A percentile compares a stretch with the other conserved stretches of the same genome.
phyloP scores from a whole-genome alignment of 306 rosid genomes.

The Ormosia emarginata region DNA sequence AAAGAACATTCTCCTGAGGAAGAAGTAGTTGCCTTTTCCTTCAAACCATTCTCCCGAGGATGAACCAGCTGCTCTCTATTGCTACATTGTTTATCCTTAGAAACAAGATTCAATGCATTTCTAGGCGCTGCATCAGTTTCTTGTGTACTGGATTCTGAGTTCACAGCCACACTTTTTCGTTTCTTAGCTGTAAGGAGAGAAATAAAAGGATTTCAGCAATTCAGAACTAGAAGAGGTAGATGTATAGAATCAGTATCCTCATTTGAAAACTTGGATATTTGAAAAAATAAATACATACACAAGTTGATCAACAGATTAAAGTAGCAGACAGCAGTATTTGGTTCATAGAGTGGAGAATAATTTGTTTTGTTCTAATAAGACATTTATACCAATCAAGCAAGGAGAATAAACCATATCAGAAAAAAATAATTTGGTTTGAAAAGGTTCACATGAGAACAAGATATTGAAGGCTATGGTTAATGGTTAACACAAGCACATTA shows the following conservation, averaged over 20 bases:
- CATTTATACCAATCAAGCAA: background rate
- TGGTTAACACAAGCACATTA: background rate
- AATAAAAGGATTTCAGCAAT: conserved; percentile 14
- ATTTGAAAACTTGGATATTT: background rate
- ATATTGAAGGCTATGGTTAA: background rate
- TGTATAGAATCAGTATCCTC: background rate
- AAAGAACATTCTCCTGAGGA: conserved; percentile 38
- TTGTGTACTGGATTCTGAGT: conserved; percentile 28
- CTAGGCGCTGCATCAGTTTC: conserved; percentile 36
- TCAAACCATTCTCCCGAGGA: conserved; percentile 9
- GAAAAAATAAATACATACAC: conserved; percentile 4
- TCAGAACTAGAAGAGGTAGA: background rate
- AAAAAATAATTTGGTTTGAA: background rate
- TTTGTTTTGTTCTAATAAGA: background rate
- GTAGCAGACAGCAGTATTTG: background rate
- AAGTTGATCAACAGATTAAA: background rate
- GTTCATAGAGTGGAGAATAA: background rate
- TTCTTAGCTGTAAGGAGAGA: conserved; percentile 60
- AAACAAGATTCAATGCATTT: conserved; percentile 18
- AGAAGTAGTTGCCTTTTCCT: conserved; percentile 31
- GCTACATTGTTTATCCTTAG: conserved; percentile 25
- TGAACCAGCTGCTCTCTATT: conserved; percentile 19
- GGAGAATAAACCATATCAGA: background rate
- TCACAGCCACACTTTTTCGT: conserved; percentile 25
- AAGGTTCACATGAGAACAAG: background rate